A percentile compares a stretch with the other conserved stretches of the same genome.
phyloP scores from a whole-genome alignment of 2,329 filamentous ascomycete species.

The Aureobasidium sp. region DNA sequence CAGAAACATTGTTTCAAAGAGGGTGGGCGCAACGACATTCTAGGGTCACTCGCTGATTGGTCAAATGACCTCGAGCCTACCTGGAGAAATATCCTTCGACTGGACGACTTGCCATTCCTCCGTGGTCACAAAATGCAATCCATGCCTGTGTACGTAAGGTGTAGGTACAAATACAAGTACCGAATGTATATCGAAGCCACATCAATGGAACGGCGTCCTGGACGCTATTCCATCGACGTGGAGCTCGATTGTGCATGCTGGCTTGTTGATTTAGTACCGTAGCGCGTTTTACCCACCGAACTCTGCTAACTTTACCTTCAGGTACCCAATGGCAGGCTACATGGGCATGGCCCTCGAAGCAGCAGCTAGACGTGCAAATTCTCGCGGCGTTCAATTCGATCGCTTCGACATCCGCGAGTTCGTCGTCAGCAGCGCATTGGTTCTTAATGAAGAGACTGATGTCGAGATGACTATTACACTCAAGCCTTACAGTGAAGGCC shows the following conservation, averaged over 20 bases:
- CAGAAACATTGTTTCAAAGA: conserved; percentile 7
- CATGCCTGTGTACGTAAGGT: conserved; percentile 21
- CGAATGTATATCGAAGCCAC: too few relatives aligned
- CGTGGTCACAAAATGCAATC: conserved; percentile 25
- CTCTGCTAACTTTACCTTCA: too few relatives aligned
- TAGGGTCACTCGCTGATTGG: conserved; percentile 8
- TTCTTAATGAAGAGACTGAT: conserved; percentile 7
- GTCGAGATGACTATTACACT: conserved; percentile 5
- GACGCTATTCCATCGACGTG: too few relatives aligned
- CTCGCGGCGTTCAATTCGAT: conserved; percentile 5
- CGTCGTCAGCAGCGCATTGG: conserved; percentile 2
- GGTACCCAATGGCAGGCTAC: conserved; percentile 24
- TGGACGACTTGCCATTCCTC: conserved; percentile 27
- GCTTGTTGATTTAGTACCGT: too few relatives aligned
- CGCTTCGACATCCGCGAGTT: conserved; percentile 2
- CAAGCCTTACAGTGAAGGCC: background rate
- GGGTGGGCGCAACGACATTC: conserved; percentile 2
- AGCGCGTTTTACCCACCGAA: too few relatives aligned
- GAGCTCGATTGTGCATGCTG: too few relatives aligned
- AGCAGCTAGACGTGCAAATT: background rate
- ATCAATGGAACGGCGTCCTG: too few relatives aligned
- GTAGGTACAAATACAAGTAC: too few relatives aligned
- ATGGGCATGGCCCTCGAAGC: conserved; percentile 20
- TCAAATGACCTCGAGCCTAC: conserved; percentile 10
- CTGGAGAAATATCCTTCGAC: conserved; percentile 24